Evolutionary conservation across 768 basidiomycete species (phyloP).

Genomic region (Pisolithus microcarpus): DNA sequence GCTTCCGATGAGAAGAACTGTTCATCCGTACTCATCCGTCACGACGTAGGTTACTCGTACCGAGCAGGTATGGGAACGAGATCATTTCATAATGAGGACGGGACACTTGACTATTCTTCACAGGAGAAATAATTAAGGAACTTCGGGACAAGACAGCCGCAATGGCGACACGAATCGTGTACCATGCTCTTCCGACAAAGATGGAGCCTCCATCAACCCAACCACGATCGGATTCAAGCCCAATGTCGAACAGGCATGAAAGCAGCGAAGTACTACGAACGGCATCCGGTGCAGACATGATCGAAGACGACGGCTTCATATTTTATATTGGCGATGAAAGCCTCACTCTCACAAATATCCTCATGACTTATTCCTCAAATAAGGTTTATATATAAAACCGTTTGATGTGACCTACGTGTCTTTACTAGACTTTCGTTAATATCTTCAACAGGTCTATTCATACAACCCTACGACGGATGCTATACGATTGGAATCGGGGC

Average conservation of each 20-base stretch:
- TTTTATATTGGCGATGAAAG: slow-evolving; percentile 75
- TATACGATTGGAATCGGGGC: slow-evolving; percentile 51
- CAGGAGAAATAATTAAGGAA: slow-evolving; percentile 13
- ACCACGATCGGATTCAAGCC: not conserved
- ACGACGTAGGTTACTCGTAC: slow-evolving; percentile 76
- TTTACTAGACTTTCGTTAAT: not conserved
- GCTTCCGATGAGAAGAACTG: slow-evolving; percentile 4
- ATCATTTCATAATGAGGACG: not conserved
- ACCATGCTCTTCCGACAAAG: slow-evolving; percentile 28
- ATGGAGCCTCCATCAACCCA: slow-evolving; percentile 9
- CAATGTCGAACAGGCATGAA: not conserved
- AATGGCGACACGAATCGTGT: slow-evolving; percentile 28
- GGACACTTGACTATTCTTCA: not conserved
- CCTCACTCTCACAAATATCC: slow-evolving; percentile 72
- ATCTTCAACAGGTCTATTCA: slow-evolving; percentile 53
- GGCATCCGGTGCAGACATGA: not conserved
- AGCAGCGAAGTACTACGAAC: not conserved
- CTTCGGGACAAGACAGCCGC: slow-evolving; percentile 15
- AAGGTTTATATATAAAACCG: slow-evolving; percentile 36
- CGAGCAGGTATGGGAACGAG: slow-evolving; percentile 40
- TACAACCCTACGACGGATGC: slow-evolving; percentile 56
- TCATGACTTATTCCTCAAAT: slow-evolving; percentile 71
- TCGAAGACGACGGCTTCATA: slow-evolving; percentile 19
- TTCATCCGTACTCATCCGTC: slow-evolving; percentile 48
- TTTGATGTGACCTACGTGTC: not conserved